These are phyloP conservation scores for Obelidium mucronatum DNA, from an alignment of 192 early-diverging fungal genomes.

Conservation along the genomic window DNA sequence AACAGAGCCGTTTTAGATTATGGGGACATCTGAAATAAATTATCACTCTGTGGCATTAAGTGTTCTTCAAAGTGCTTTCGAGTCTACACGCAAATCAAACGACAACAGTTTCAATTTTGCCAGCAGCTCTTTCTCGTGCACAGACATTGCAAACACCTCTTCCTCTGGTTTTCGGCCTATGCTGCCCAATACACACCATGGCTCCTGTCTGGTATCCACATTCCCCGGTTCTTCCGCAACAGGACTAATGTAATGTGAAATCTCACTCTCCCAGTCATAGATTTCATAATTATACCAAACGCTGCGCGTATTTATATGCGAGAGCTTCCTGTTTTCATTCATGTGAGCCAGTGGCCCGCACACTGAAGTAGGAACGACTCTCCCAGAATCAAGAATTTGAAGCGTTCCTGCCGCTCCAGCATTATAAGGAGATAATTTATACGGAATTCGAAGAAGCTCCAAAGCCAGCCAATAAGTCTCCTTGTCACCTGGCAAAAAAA, in stretches of 20 bases:
- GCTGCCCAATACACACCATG: not conserved
- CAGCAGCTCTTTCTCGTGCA: not conserved
- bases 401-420: conserved; percentile 60
- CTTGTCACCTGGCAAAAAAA: conserved; percentile 62
- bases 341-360: not conserved
- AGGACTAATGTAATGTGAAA: not conserved
- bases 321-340: not conserved
- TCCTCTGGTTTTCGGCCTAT: not conserved
- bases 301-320: not conserved
- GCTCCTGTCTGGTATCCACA: not conserved
- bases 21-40: conserved; percentile 17
- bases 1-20: conserved; percentile 20
- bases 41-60: not conserved
- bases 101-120: not conserved
- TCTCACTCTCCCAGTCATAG: not conserved
- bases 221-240: not conserved
- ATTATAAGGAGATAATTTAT: conserved; percentile 53
- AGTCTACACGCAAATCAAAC: not conserved
- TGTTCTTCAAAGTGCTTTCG: not conserved
- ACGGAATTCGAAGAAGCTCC: conserved; percentile 64
- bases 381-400: not conserved
- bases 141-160: not conserved
- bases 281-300: not conserved
- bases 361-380: not conserved
- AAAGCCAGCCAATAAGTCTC: conserved; percentile 75